phyloP scores from a whole-genome alignment of 177 flowering plant species.

The Tripterygium wilfordii region DNA sequence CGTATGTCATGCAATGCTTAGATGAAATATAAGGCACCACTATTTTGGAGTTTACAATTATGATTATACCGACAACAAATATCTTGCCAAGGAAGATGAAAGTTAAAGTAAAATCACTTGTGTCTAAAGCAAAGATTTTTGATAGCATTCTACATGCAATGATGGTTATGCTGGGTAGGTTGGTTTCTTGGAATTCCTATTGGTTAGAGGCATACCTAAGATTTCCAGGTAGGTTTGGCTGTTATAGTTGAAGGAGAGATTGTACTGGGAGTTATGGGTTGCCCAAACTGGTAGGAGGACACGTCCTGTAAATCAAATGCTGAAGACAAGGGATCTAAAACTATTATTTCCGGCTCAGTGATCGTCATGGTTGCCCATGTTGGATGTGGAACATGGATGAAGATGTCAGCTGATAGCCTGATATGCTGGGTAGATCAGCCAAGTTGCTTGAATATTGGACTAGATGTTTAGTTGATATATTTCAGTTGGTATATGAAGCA shows the following conservation, averaged over 20 bases:
- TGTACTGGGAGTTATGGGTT: constrained; percentile 87
- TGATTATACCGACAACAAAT: no score
- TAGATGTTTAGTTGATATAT: constrained; percentile 59
- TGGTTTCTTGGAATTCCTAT: no score
- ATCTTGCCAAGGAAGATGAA: no score
- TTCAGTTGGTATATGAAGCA: constrained; percentile 40
- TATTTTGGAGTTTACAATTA: no score
- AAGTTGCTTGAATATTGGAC: constrained; percentile 36
- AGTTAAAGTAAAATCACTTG: no score
- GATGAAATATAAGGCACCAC: no score
- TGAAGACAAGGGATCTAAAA: constrained; percentile 16
- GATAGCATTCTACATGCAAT: no score
- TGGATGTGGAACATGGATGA: constrained; percentile 91
- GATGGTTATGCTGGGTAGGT: no score
- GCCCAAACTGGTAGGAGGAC: constrained; percentile 72
- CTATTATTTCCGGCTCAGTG: constrained; percentile 28
- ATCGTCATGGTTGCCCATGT: constrained; percentile 69
- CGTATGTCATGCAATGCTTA: no score
- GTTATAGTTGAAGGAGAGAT: constrained; percentile 80
- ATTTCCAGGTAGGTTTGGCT: constrained; percentile 85
- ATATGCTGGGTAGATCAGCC: constrained; percentile 10
- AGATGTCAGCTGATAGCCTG: constrained; percentile 28
- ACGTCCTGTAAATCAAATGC: constrained; percentile 13
- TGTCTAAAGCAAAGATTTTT: no score
- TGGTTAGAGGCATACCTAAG: no score